Evolutionary conservation across 331 rosid genomes (phyloP).

Genomic region (Malus hybrid): DNA sequence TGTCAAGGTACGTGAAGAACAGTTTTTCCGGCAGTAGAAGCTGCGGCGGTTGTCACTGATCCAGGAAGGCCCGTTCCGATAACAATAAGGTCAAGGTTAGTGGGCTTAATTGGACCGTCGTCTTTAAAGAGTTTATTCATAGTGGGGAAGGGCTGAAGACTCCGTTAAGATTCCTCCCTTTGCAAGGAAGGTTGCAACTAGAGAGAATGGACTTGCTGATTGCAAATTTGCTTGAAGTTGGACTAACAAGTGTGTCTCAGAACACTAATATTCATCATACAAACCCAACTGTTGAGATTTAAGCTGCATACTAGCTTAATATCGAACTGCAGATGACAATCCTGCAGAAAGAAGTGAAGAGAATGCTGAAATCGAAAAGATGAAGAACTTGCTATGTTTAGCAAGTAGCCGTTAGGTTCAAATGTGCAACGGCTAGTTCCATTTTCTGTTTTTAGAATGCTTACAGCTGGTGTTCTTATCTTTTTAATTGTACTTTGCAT

Average conservation of each 20-base stretch:
- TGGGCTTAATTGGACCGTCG: background rate
- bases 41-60: constrained; percentile 64
- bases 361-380: no score
- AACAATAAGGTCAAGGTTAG: constrained; percentile 53
- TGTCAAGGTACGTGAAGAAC: constrained; percentile 70
- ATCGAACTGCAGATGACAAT: no score
- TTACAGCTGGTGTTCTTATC: no score
- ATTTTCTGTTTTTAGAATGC: no score
- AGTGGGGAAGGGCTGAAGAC: background rate
- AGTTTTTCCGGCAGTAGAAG: constrained; percentile 52
- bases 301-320: no score
- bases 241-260: background rate
- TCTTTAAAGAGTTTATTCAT: background rate
- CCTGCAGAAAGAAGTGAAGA: no score
- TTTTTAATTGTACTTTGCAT: no score
- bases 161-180: background rate
- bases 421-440: no score
- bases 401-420: no score
- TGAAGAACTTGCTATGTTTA: no score
- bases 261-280: background rate
- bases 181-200: background rate
- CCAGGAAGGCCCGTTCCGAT: constrained; percentile 62
- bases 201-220: background rate
- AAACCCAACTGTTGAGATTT: no score
- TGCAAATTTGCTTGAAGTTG: background rate